Base-by-base conservation (phyloP, 495 filamentous ascomycete species). In the Lepidopterella palustris region DNA sequence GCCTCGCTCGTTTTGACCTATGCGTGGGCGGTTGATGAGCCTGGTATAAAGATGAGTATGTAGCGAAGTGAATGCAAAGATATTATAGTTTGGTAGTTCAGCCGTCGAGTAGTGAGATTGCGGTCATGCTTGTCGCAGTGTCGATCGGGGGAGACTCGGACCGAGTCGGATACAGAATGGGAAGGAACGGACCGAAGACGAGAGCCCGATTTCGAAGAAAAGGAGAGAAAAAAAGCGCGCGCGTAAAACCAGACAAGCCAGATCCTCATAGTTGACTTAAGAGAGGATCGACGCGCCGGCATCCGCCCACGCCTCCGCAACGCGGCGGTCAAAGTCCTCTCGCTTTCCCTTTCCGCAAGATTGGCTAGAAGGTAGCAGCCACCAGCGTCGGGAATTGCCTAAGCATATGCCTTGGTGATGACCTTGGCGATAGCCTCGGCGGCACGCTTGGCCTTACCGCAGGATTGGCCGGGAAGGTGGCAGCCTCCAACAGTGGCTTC, bases 391-490 rank as follows among this genome's bases (percentile, higher is more conserved):
- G n/a, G n/a, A 20, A 28, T 27, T n/a, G 50, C 50, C 18, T 53
- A 20, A 29, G 50, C 50, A 20, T 26, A 28, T 13, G 50, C 50
- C 25, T 26, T 53, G 24, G 50, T 26, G 50, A 53, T 28, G 24
- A n/a, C 40, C 18, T 58, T 42, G 8, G 55, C 55, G 1, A 49
- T 13, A 1, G 55, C 40, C 18, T 58, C 55, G 4, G 55, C 51
- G 8, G 25, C 27, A n/a, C 51, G 51, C 51, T 35, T 54, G 51
- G n/a, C 10, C 53, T 57, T 61, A 11, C 9, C n/a, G 51, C 63
- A 65, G 27, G 48, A 29, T 21, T 65, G 58, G n/a, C 57, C 57
- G 3, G 58, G 63, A 15, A 58, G 68, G 35, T 64, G 65, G 59
- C 69, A 71, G 56, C 28, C 21, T 20, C 35, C 54, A 10, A 4